Percentiles rank a stretch among this genome's conserved stretches.
These are phyloP conservation scores for Globisporangium alternatum DNA, from an alignment of 352 stramenopile genomes.

Conservation along the genomic window DNA sequence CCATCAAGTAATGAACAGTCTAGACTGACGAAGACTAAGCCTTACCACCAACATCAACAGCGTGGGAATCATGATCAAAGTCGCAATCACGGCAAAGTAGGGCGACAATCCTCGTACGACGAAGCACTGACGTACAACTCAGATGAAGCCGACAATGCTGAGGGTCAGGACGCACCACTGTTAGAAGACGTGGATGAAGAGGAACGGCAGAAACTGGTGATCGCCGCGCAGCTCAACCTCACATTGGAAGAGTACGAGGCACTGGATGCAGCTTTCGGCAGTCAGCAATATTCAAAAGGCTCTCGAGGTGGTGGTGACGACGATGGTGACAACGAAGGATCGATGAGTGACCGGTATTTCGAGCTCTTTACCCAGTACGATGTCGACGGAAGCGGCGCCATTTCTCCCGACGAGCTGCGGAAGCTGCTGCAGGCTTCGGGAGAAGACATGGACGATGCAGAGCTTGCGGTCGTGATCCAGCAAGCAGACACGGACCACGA, in stretches of 20 bases:
- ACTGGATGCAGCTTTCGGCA: slow-evolving; percentile 56
- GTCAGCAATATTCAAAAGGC: background rate
- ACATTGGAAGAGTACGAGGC: slow-evolving; percentile 68
- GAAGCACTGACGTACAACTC: slow-evolving; percentile 38
- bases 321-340: slow-evolving; percentile 16
- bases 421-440: slow-evolving; percentile 53
- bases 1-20: slow-evolving; percentile 15
- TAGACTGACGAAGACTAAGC: slow-evolving; percentile 10
- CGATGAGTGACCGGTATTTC: slow-evolving; percentile 49
- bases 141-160: slow-evolving; percentile 16
- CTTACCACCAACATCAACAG: slow-evolving; percentile 7
- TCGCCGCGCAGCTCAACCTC: slow-evolving; percentile 62
- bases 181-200: slow-evolving; percentile 53
- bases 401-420: slow-evolving; percentile 68
- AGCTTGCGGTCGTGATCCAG: slow-evolving; percentile 58
- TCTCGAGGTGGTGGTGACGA: slow-evolving; percentile 13
- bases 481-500: slow-evolving; percentile 73
- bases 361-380: slow-evolving; percentile 72
- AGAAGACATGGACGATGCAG: slow-evolving; percentile 73
- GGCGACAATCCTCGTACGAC: slow-evolving; percentile 21
- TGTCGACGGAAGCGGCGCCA: slow-evolving; percentile 69
- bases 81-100: background rate
- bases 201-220: slow-evolving; percentile 38
- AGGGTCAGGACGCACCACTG: slow-evolving; percentile 9
- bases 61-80: background rate